Conservation (phyloP, 345 rosid genomes). For the Jatropha curcas region DNA sequence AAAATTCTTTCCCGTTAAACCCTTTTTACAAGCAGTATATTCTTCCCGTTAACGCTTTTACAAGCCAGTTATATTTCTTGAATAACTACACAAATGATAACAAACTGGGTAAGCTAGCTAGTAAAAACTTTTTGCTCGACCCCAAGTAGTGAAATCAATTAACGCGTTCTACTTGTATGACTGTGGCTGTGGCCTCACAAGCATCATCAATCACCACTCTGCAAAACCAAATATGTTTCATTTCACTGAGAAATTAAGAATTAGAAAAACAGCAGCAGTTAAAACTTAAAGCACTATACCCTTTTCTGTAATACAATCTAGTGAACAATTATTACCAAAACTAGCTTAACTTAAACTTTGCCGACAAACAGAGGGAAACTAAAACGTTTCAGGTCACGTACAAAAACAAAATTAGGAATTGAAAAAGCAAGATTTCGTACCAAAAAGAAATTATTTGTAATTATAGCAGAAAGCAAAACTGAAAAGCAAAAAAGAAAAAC, state of each 20-base stretch:
- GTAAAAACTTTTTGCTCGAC: neutral
- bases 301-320: too few species aligned
- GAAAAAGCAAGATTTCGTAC: neutral
- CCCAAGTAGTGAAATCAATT: neutral
- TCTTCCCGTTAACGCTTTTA: too few species aligned
- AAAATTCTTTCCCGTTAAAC: neutral
- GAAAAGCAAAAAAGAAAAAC: too few species aligned
- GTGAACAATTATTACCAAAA: neutral
- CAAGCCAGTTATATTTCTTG: too few species aligned
- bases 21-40: neutral
- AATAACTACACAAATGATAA: too few species aligned
- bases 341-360: neutral
- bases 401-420: neutral
- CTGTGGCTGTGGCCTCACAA: constrained; percentile 46
- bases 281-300: neutral
- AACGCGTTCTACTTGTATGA: constrained; percentile 38
- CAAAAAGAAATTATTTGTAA: too few species aligned
- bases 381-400: too few species aligned
- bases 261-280: neutral
- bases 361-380: neutral
- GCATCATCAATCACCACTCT: constrained; percentile 48
- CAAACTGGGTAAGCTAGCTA: neutral
- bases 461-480: too few species aligned
- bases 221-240: constrained; percentile 5
- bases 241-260: neutral